Conservation (phyloP, 2,329 filamentous ascomycete species). For the Eutypella sp. region DNA sequence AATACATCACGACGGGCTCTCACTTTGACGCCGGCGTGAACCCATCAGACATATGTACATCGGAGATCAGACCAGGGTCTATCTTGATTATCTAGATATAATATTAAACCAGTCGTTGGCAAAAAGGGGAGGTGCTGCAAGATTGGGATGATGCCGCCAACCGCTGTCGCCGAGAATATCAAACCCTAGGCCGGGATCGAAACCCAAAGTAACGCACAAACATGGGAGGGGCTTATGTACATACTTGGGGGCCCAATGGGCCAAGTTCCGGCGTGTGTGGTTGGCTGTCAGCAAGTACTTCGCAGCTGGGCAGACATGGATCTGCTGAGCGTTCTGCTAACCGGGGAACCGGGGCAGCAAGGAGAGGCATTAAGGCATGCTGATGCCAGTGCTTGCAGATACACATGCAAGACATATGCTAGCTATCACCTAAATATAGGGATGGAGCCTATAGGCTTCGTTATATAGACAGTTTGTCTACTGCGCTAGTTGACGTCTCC, state of each 20-base stretch:
- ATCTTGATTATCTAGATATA: neutral
- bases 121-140: conserved; percentile 9
- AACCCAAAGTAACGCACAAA: conserved; percentile 10
- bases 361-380: neutral
- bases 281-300: neutral
- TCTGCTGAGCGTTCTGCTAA: neutral
- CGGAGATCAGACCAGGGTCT: conserved; percentile 12
- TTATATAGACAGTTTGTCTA: conserved; percentile 5
- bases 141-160: conserved; percentile 16
- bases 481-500: conserved; percentile 3
- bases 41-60: conserved; percentile 8
- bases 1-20: conserved; percentile 9
- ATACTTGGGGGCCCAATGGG: conserved; percentile 1
- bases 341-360: neutral
- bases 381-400: neutral
- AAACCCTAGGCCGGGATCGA: conserved; percentile 3
- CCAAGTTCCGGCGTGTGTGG: conserved; percentile 1
- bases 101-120: conserved; percentile 11
- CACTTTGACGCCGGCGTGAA: conserved; percentile 10
- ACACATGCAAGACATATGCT: neutral
- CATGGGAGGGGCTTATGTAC: neutral
- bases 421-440: neutral
- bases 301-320: neutral
- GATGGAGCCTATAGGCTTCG: neutral
- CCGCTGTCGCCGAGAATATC: conserved; percentile 13